Evolutionary conservation across 139 green algal species (phyloP), one percentile per base, ranked within the genome.

Genomic region (Chlamydomonas eustigma): DNA sequence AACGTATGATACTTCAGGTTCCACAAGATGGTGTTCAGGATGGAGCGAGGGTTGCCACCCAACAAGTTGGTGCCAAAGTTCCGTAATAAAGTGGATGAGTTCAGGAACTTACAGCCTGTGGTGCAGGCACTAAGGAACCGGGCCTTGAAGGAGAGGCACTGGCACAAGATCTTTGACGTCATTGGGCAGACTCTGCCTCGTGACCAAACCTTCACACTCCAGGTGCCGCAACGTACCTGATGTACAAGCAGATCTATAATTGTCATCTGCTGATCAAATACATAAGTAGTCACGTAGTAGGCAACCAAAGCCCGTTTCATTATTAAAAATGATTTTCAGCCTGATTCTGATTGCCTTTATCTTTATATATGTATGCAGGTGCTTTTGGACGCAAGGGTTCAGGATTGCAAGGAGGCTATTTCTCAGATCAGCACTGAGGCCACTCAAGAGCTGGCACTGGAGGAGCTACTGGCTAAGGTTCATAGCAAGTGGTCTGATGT

Each of bases 381-480:
- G 6, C 66, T 74, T 33, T 35, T 74, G 38, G 84, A 91, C 64
- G 78, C 85, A 35, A 84, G 87, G 64, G 88, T 92, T 35, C 76
- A 83, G 66, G 50, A 81, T 2, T 83, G 83, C 71, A 87, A 87
- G 77, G 88, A 94, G 25, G 70, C 44, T 3, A 86, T 94, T 67
- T 52, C 74, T 1, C 51, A 76, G 37, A 80, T 92, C 64, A 90
- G 82, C 50, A 90, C 66, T 51, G 86, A 91, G 67, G 63, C 78
- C n/a, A 87, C 84, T 35, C 87, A 90, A 81, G 92, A 97, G 80
- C 66, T 81, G 32, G 83, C 88, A 24, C 85, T 97, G 51, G 89
- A 95, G 86, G 87, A 88, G 79, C 74, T 94, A 78, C 86, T 97
- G 64, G 76, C 79, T 28, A 92, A 92, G 76, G 86, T 97, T 68